Evolutionary conservation across 2,329 filamentous ascomycete genomes (phyloP).

Genomic region (Colletotrichum sp.): DNA sequence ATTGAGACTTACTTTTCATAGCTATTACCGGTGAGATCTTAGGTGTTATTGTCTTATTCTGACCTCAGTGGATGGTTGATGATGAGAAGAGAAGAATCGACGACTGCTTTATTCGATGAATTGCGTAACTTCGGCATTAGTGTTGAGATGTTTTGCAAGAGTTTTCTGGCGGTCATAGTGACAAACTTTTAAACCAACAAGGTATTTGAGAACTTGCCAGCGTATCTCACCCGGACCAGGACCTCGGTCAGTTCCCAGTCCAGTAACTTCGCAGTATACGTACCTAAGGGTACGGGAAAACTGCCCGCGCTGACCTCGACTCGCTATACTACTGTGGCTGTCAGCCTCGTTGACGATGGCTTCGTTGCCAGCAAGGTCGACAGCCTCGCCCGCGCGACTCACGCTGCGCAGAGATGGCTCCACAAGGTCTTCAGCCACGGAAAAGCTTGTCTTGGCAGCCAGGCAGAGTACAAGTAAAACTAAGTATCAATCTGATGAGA

Average conservation of each 20-base stretch:
- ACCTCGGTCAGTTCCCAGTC: too few species aligned
- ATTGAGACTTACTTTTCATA: not conserved
- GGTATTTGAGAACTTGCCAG: not conserved
- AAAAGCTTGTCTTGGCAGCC: too few species aligned
- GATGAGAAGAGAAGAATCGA: not conserved
- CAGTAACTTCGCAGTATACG: too few species aligned
- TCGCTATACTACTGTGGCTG: too few species aligned
- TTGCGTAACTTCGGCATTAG: not conserved
- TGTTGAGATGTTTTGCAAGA: not conserved
- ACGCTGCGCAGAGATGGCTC: too few species aligned
- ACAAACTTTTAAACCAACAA: not conserved
- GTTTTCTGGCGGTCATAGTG: not conserved
- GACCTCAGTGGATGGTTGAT: not conserved
- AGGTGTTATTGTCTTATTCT: not conserved
- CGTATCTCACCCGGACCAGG: not conserved
- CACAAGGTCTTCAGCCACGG: too few species aligned
- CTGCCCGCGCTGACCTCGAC: too few species aligned
- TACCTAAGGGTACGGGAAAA: too few species aligned
- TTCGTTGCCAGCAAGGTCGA: too few species aligned
- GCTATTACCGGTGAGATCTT: not conserved
- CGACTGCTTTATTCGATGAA: not conserved
- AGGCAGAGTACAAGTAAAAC: not conserved
- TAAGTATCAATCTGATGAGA: fast-evolving
- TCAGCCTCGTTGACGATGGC: too few species aligned
- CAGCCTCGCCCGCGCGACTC: too few species aligned